Evolutionary conservation across 2,329 filamentous ascomycete genomes (phyloP).

Genomic region (Pseudophaeomoniella oleicola): DNA sequence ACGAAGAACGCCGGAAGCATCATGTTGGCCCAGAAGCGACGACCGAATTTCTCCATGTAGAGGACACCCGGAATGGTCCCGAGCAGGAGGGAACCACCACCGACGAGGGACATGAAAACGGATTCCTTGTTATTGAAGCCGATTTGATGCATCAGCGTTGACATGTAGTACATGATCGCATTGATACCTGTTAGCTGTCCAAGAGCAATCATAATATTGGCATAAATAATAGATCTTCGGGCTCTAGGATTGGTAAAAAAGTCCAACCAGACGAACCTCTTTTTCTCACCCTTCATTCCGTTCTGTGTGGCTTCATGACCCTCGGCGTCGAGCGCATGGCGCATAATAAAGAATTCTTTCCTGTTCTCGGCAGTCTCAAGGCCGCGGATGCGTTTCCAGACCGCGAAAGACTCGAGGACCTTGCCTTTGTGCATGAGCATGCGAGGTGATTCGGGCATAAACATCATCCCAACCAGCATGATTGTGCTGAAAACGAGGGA

Average conservation of each 20-base stretch:
- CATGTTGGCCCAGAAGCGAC: constrained; percentile 59
- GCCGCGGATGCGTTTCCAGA: constrained; percentile 61
- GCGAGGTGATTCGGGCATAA: constrained; percentile 55
- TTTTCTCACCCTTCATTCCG: constrained; percentile 34
- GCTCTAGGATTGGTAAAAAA: constrained; percentile 57
- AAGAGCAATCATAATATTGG: constrained; percentile 55
- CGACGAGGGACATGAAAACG: constrained; percentile 63
- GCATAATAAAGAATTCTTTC: constrained; percentile 61
- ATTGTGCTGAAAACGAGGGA: constrained; percentile 56
- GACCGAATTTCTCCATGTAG: constrained; percentile 58
- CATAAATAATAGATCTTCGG: constrained; percentile 51
- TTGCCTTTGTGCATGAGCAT: constrained; percentile 55
- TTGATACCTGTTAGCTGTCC: constrained; percentile 55
- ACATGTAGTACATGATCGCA: constrained; percentile 52
- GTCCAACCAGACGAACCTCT: constrained; percentile 55
- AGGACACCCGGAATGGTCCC: constrained; percentile 55
- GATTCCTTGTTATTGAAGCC: constrained; percentile 48
- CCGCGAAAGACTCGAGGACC: constrained; percentile 45
- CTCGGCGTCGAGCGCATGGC: constrained; percentile 45
- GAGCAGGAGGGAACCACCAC: constrained; percentile 51
- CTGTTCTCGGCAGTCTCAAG: constrained; percentile 39
- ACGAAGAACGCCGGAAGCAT: constrained; percentile 62
- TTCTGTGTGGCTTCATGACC: constrained; percentile 35
- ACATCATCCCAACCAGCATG: constrained; percentile 50
- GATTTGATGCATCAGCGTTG: constrained; percentile 50